Evolutionary conservation across 148 eudicot genomes (phyloP).

Genomic region (Nyssa sinensis): DNA sequence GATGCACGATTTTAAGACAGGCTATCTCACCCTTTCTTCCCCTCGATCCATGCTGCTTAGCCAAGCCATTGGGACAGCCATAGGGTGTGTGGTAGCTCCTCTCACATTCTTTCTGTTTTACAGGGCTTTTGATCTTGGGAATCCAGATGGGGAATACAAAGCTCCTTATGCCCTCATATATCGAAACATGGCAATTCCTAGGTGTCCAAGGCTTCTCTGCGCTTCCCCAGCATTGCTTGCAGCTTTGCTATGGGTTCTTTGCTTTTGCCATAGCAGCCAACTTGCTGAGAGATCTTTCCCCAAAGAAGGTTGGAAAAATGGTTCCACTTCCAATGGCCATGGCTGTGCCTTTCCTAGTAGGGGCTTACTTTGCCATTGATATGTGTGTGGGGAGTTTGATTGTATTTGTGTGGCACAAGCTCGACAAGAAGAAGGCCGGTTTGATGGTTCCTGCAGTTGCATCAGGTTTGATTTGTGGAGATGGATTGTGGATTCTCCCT

Average conservation of each 20-base stretch:
- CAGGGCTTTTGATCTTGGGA: conserved; percentile 74
- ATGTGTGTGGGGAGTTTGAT: conserved; percentile 83
- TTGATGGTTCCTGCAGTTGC: conserved; percentile 88
- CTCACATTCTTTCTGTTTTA: conserved; percentile 69
- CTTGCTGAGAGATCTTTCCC: conserved; percentile 49
- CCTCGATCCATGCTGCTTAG: conserved; percentile 83
- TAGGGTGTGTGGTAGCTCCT: conserved; percentile 84
- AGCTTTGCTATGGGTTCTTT: conserved; percentile 70
- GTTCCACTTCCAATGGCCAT: conserved; percentile 85
- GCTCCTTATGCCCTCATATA: conserved; percentile 87
- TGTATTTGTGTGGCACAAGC: conserved; percentile 61
- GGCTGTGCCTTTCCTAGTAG: conserved; percentile 92
- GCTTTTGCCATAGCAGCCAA: conserved; percentile 62
- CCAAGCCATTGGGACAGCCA: conserved; percentile 82
- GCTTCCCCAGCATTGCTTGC: conserved; percentile 77
- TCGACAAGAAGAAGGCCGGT: conserved; percentile 50
- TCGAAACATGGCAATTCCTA: conserved; percentile 83
- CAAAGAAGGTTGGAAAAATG: conserved; percentile 48
- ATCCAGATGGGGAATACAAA: conserved; percentile 72
- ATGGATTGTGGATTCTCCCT: conserved; percentile 88
- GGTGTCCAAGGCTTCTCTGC: conserved; percentile 90
- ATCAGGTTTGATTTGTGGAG: conserved; percentile 87
- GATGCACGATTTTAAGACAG: conserved; percentile 88
- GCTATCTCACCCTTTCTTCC: conserved; percentile 80
- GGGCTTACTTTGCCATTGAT: conserved; percentile 82